phyloP scores from a whole-genome alignment of 2,329 filamentous ascomycete species.

The Colletotrichum tabaci region DNA sequence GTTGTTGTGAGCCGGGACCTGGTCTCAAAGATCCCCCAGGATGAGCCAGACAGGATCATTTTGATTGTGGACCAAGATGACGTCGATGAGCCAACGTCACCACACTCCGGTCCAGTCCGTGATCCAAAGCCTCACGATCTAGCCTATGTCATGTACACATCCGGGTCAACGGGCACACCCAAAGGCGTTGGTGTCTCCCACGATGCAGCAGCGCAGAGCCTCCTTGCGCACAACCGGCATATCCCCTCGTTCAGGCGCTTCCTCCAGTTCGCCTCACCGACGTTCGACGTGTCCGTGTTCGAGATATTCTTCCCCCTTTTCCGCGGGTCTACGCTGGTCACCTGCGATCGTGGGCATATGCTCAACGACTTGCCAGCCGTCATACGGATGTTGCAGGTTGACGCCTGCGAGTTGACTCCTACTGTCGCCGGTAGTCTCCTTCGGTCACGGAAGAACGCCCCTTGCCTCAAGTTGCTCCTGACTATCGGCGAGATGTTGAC shows the following conservation, averaged over 20 bases:
- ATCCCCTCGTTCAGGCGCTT: slow-evolving; percentile 85
- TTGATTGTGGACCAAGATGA: slow-evolving; percentile 54
- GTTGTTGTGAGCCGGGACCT: slow-evolving; percentile 74
- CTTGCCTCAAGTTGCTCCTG: slow-evolving; percentile 78
- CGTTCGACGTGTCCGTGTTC: slow-evolving; percentile 95
- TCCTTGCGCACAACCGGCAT: slow-evolving; percentile 84
- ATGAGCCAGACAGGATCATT: slow-evolving; percentile 49
- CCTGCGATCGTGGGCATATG: slow-evolving; percentile 78
- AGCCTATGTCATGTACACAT: slow-evolving; percentile 95
- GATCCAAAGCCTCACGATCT: slow-evolving; percentile 58
- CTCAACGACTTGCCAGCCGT: slow-evolving; percentile 81
- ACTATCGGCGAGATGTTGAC: slow-evolving; percentile 97
- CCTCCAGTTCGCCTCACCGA: slow-evolving; percentile 91
- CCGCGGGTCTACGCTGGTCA: slow-evolving; percentile 80
- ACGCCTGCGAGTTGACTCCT: slow-evolving; percentile 91
- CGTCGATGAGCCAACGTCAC: not conserved
- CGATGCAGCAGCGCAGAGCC: slow-evolving; percentile 82
- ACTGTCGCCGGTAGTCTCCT: slow-evolving; percentile 87
- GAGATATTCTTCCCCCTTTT: slow-evolving; percentile 93
- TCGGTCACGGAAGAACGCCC: slow-evolving; percentile 75
- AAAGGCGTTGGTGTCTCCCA: slow-evolving; percentile 92
- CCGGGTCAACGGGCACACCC: slow-evolving; percentile 88
- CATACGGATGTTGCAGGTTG: slow-evolving; percentile 77
- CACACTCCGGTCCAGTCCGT: not conserved
- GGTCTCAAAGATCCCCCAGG: slow-evolving; percentile 55